Evolutionary conservation across 768 basidiomycete species (phyloP), one percentile per base, ranked within the genome.

Genomic region (Phanerochaete sordida): DNA sequence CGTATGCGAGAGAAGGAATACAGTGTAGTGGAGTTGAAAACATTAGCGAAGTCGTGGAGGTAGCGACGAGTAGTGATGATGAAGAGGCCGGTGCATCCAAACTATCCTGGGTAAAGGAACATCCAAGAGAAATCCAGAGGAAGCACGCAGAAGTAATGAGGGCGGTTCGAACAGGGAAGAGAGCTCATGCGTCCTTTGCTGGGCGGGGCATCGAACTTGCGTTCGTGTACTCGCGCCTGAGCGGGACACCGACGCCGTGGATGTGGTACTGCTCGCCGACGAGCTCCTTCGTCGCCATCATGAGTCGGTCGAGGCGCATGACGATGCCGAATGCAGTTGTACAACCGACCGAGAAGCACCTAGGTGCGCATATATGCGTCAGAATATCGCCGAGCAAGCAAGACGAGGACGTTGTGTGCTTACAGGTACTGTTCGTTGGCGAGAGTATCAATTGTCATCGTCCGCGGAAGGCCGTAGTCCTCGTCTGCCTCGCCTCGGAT

Each of bases 181-280:
- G 39, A 30, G 30, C 8, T 55, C 27, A 63, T 1, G 31, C 63
- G 44, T 64, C 63, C 44, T 64, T 64, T 2, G 52, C 57, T 12
- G 63, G 63, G 12, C 60, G 51, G 30, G 52, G 30, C 33, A 44
- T 52, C 2, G 58, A 44, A 19, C 50, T 30, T 6, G 28, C 27
- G 49, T 60, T 58, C 37, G 56, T 35, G 47, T 24, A 56, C 62
- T 59, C 58, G 62, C 57, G 13, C 15, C 51, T 51, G 11, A 56
- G 44, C 21, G 59, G 31, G 23, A 64, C 59, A 35, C 81, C 86
- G 16, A 90, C 72, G 0, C 89, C 89, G 59, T 86, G 82, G n/a
- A 93, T 89, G 68, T 93, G 88, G 69, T 88, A 92, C 64, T 90
- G 88, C 69, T 94, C 92, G 1, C 92, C 92, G 1, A 94, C 90